Conservation (phyloP, 83 land plant genomes). For the Isoetes engelmannii region DNA sequence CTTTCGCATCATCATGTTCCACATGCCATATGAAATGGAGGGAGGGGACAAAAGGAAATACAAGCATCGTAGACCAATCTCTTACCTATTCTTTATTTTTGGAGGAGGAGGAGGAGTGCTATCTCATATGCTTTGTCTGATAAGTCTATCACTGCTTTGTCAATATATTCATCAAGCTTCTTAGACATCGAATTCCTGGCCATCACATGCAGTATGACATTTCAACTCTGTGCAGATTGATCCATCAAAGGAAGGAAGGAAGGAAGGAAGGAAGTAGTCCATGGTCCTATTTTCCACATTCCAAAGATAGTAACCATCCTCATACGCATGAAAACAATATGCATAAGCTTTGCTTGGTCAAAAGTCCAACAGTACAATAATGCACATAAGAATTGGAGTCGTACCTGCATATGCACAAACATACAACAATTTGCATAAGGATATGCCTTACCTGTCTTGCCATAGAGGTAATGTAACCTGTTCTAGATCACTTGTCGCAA, state of each 20-base stretch:
- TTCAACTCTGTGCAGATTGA: constrained; percentile 67
- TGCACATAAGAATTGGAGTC: no score
- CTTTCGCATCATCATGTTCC: no score
- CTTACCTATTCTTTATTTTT: no score
- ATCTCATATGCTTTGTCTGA: constrained; percentile 83
- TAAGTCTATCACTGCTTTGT: constrained; percentile 68
- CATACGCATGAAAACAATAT: constrained; percentile 10
- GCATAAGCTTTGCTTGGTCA: no score
- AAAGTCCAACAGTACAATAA: no score
- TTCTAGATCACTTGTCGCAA: constrained; percentile 92
- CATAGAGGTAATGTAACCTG: constrained; percentile 83
- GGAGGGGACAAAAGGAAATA: no score
- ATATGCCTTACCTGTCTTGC: constrained; percentile 99
- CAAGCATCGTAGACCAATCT: no score
- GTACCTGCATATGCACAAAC: no score
- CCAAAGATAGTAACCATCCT: constrained; percentile 97
- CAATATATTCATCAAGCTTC: constrained; percentile 93
- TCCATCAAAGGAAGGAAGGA: constrained; percentile 98
- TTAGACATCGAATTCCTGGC: constrained; percentile 98
- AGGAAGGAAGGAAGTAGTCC: no score
- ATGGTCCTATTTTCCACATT: constrained; percentile 97
- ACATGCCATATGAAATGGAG: no score
- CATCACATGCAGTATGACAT: constrained; percentile 99
- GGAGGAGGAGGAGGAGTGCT: constrained; percentile 69
- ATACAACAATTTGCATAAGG: no score